Percentiles rank a stretch among this genome's conserved stretches.
These are phyloP conservation scores for Ascocoryne sarcoides DNA, from an alignment of 2,329 filamentous ascomycete species.

Conservation along the genomic window DNA sequence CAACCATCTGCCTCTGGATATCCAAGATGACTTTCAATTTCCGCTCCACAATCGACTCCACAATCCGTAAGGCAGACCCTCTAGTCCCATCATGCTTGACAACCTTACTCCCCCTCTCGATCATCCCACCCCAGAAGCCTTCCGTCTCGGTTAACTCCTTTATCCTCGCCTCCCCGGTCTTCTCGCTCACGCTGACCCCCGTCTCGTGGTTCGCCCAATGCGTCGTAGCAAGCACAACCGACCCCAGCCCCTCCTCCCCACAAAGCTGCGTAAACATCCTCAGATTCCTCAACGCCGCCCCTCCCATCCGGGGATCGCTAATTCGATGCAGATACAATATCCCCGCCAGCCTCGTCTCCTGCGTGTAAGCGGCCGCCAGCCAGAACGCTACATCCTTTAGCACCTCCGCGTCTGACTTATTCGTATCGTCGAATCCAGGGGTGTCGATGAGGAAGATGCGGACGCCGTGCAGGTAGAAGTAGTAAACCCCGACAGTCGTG, in stretches of 20 bases:
- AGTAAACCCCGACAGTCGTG: background rate
- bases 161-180: conserved; percentile 22
- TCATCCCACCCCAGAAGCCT: conserved; percentile 8
- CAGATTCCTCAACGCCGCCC: conserved; percentile 34
- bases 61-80: conserved; percentile 1
- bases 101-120: conserved; percentile 1
- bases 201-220: conserved; percentile 30
- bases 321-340: conserved; percentile 41
- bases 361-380: conserved; percentile 24
- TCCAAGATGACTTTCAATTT: background rate
- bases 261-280: conserved; percentile 37
- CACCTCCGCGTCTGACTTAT: conserved; percentile 32
- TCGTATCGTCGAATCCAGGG: conserved; percentile 36
- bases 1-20: conserved; percentile 6
- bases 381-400: conserved; percentile 31
- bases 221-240: conserved; percentile 35
- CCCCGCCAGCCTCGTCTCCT: conserved; percentile 27
- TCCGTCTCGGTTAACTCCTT: conserved; percentile 16
- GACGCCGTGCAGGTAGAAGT: background rate
- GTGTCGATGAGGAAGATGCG: conserved; percentile 32
- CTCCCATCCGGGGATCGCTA: conserved; percentile 32
- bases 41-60: background rate
- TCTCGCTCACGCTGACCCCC: background rate
- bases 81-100: background rate
- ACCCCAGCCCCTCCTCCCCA: conserved; percentile 32